Evolutionary conservation across 2,329 filamentous ascomycete species (phyloP).

Genomic region (Colletotrichum sp.): DNA sequence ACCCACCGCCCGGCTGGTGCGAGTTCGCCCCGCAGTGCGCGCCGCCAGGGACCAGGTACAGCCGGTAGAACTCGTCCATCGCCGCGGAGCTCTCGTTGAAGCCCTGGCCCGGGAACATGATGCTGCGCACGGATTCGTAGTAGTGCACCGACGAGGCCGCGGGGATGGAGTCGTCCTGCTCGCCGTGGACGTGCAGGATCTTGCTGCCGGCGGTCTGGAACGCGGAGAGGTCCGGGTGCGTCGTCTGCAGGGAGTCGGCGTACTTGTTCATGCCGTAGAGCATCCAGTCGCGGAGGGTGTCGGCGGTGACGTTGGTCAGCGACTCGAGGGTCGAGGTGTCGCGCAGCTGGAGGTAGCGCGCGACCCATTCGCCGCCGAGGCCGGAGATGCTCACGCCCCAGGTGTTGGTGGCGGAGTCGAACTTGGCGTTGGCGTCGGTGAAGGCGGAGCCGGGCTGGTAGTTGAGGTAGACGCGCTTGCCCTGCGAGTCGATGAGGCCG

Average conservation of each 20-base stretch:
- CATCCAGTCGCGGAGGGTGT: conserved; percentile 59
- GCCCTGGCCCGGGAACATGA: conserved; percentile 49
- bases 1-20: conserved; percentile 38
- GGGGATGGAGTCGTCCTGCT: conserved; percentile 39
- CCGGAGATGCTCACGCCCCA: conserved; percentile 18
- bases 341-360: conserved; percentile 39
- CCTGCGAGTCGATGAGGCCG: conserved; percentile 40
- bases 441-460: conserved; percentile 36
- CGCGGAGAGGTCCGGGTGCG: conserved; percentile 36
- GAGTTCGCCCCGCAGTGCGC: conserved; percentile 55
- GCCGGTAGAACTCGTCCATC: conserved; percentile 44
- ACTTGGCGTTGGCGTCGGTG: conserved; percentile 36
- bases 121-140: conserved; percentile 44
- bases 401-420: conserved; percentile 29
- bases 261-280: conserved; percentile 45
- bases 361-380: conserved; percentile 32
- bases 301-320: conserved; percentile 53
- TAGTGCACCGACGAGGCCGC: conserved; percentile 37
- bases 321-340: conserved; percentile 38
- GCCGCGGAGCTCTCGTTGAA: conserved; percentile 28
- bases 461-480: conserved; percentile 36
- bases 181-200: conserved; percentile 46
- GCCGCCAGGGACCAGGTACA: conserved; percentile 51
- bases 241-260: conserved; percentile 29
- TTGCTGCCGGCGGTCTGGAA: conserved; percentile 44